Conservation (phyloP, 2,329 filamentous ascomycete species). For the Fusarium palustre region DNA sequence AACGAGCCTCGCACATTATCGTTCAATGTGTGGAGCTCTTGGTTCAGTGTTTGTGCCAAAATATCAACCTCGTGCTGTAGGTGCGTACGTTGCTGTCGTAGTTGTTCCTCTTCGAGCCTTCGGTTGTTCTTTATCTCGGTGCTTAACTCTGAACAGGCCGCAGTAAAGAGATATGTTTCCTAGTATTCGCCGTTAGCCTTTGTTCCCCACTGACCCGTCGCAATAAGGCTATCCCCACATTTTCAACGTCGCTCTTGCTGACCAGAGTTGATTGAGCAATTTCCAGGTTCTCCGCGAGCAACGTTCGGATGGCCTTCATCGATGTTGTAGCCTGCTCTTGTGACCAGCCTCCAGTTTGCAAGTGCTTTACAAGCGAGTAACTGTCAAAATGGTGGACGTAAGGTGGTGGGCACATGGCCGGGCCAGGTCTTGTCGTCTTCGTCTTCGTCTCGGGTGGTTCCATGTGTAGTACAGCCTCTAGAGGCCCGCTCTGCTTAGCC, state of each 20-base stretch:
- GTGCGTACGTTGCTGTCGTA: slow-evolving; percentile 84
- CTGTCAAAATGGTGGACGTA: slow-evolving; percentile 98
- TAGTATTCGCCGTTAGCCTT: slow-evolving; percentile 47
- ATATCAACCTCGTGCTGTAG: slow-evolving; percentile 98
- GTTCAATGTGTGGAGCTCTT: slow-evolving; percentile 83
- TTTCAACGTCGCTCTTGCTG: slow-evolving; percentile 92
- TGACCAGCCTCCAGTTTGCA: slow-evolving; percentile 79
- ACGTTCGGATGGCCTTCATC: slow-evolving; percentile 90
- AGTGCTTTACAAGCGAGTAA: slow-evolving; percentile 85
- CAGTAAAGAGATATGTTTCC: slow-evolving; percentile 92
- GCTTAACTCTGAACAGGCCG: slow-evolving; percentile 90
- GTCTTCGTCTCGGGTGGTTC: slow-evolving; percentile 53
- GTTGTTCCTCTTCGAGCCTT: slow-evolving; percentile 80
- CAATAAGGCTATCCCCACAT: slow-evolving; percentile 57
- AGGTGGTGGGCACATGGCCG: slow-evolving; percentile 77
- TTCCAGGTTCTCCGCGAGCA: slow-evolving; percentile 83
- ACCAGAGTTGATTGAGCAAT: slow-evolving; percentile 84
- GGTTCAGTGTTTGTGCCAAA: slow-evolving; percentile 82
- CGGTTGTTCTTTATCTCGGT: slow-evolving; percentile 86
- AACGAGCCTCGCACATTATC: slow-evolving; percentile 97
- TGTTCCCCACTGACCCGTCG: not conserved
- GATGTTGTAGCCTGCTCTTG: slow-evolving; percentile 80
- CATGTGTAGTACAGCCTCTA: slow-evolving; percentile 65
- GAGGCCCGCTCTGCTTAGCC: slow-evolving; percentile 59
- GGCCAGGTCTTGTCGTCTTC: slow-evolving; percentile 59